Evolutionary conservation across 2,329 filamentous ascomycete species (phyloP), one percentile per base, ranked within the genome.

Genomic region (Aspergillus sergii): DNA sequence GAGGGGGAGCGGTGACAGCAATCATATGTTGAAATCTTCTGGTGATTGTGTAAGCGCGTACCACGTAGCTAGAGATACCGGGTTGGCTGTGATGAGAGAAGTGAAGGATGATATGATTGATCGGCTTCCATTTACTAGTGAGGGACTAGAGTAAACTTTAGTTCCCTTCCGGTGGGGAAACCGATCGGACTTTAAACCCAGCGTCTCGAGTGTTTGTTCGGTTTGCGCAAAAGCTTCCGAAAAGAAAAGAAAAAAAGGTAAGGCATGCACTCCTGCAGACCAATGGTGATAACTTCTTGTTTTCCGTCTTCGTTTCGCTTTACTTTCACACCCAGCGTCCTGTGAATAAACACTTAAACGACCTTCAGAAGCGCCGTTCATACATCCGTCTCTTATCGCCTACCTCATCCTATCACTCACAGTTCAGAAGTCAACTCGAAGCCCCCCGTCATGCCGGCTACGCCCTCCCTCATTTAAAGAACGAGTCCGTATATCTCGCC

Each of bases 391-490:
- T 39, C 45, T 59, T 30, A 14, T 54, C 46, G 32, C 46, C 34
- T 26, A 21, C 36, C 28, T 45, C 32, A 53, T 54, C 46, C 36
- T 36, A 21, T 54, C 30, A 57, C 10, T 51, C 48, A 19, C 51
- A 16, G 26, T 26, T 55, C 34, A 28, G 32, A 39, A 39, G 51
- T 55, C 12, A 41, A 41, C 57, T 51, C 30, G 39, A 36, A 32
- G 14, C n/a, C 43, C 43, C 43, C 43, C 50, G 55, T 58, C 43
- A 62, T 59, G 60, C 53, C 50, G 32, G 39, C 41, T n/a, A 55
- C 46, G n/a, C 23, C 53, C 60, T 59, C 56, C 56, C 39, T 51
- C 54, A 59, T 48, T 57, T 62, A 46, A 62, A 59, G 19, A 59
- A 26, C 57, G 46, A 57, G 36, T 56, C 23, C 41, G 56, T 56